phyloP scores from a whole-genome alignment of 1,284 basidiomycete genomes.

The Naganishia sp. region DNA sequence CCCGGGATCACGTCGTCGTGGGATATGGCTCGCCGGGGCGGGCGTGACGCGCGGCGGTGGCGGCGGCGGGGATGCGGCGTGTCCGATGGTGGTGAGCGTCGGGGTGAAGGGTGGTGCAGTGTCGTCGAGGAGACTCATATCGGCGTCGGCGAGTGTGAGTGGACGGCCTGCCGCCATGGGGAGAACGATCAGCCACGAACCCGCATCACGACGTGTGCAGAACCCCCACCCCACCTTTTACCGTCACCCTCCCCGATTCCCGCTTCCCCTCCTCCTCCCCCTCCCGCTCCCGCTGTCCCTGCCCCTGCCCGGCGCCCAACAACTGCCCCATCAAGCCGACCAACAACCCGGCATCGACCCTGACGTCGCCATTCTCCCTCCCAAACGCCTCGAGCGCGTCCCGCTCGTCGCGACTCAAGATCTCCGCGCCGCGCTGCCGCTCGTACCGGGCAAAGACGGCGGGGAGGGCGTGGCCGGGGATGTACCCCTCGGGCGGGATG shows the following conservation, averaged over 20 bases:
- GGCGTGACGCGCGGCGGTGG: background rate
- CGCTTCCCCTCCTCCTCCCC: background rate
- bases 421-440: background rate
- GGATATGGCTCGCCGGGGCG: background rate
- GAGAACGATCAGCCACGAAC: background rate
- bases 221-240: background rate
- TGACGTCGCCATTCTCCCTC: background rate
- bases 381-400: constrained; percentile 4
- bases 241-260: background rate
- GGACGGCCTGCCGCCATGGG: background rate
- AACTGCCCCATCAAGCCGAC: constrained; percentile 24
- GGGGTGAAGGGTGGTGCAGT: constrained; percentile 14
- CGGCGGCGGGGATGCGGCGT: background rate
- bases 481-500: constrained; percentile 11
- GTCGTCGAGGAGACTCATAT: background rate
- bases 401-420: constrained; percentile 6
- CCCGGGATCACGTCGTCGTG: background rate
- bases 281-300: background rate
- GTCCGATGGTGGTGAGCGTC: background rate
- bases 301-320: constrained; percentile 1
- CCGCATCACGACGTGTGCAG: background rate
- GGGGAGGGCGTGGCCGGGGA: constrained; percentile 12
- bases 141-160: background rate
- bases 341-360: constrained; percentile 14
- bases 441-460: constrained; percentile 15